Evolutionary conservation across 1,284 basidiomycete species (phyloP).

Genomic region (Cystobasidium sp.): DNA sequence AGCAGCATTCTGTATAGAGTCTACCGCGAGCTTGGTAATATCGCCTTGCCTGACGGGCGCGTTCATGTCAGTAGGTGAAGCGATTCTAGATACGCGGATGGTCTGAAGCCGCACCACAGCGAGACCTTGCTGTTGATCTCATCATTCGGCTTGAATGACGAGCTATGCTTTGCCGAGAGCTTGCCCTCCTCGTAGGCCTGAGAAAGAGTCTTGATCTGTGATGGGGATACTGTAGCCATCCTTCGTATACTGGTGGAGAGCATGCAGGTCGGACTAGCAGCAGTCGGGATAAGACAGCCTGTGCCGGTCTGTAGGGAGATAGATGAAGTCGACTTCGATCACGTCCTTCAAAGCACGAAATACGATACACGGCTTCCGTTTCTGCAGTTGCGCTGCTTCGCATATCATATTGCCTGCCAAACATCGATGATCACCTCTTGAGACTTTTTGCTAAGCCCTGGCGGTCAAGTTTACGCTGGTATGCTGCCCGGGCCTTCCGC

Average conservation of each 20-base stretch:
- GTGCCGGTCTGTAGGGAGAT: no score
- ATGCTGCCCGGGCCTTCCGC: no score
- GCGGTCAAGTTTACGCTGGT: no score
- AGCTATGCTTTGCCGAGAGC: neutral
- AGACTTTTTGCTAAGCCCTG: no score
- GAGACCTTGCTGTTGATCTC: slow-evolving; percentile 47
- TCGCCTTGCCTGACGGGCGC: slow-evolving; percentile 67
- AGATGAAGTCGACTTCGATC: no score
- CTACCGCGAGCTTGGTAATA: slow-evolving; percentile 72
- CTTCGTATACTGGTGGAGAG: slow-evolving; percentile 12
- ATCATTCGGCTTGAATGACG: slow-evolving; percentile 25
- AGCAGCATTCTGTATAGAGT: slow-evolving; percentile 83
- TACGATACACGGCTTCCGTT: no score
- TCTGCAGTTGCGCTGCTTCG: no score
- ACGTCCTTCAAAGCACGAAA: no score
- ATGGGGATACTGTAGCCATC: slow-evolving; percentile 24
- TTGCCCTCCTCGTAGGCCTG: slow-evolving; percentile 21
- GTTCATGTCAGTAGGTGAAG: no score
- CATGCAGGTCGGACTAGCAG: neutral
- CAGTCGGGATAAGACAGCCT: no score
- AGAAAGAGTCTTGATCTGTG: slow-evolving; percentile 24
- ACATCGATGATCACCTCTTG: no score
- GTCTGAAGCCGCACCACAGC: slow-evolving; percentile 45
- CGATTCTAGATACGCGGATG: neutral
- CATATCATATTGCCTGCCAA: no score